Evolutionary conservation across 768 basidiomycete genomes (phyloP).

Genomic region (Rhizopogon vesiculosus): DNA sequence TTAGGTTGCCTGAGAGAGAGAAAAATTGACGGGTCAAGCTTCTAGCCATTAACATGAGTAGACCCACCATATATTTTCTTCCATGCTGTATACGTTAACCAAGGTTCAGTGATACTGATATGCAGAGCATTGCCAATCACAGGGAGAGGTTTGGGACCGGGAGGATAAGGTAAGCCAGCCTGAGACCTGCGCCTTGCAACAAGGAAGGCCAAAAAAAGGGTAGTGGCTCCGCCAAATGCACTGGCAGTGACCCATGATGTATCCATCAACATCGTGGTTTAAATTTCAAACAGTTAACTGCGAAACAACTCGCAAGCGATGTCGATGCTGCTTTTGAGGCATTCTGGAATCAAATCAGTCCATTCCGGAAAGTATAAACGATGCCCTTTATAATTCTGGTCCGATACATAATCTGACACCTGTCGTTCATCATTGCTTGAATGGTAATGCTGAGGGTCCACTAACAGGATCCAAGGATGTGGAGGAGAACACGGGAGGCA

Average conservation of each 20-base stretch:
- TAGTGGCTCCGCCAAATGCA: not conserved
- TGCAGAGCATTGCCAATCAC: conserved; percentile 20
- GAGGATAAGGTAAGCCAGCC: conserved; percentile 16
- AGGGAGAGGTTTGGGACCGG: conserved; percentile 25
- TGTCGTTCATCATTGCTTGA: too few species aligned
- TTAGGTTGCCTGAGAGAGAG: not conserved
- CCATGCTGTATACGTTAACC: conserved; percentile 29
- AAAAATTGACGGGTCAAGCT: not conserved
- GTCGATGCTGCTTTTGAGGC: too few species aligned
- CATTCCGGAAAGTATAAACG: too few species aligned
- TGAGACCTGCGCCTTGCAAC: not conserved
- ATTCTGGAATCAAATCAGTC: too few species aligned
- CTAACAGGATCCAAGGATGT: too few species aligned
- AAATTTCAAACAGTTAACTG: not conserved
- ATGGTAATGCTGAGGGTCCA: too few species aligned
- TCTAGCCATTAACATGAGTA: not conserved
- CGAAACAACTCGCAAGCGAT: too few species aligned
- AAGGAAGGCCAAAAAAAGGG: not conserved
- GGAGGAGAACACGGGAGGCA: too few species aligned
- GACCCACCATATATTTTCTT: conserved; percentile 24
- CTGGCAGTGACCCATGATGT: not conserved
- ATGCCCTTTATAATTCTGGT: too few species aligned
- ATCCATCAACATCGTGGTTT: not conserved
- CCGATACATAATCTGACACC: too few species aligned
- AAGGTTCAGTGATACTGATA: conserved; percentile 21